Base-by-base conservation (phyloP, 2,329 filamentous ascomycete genomes). In the Cordyceps pruinosa region DNA sequence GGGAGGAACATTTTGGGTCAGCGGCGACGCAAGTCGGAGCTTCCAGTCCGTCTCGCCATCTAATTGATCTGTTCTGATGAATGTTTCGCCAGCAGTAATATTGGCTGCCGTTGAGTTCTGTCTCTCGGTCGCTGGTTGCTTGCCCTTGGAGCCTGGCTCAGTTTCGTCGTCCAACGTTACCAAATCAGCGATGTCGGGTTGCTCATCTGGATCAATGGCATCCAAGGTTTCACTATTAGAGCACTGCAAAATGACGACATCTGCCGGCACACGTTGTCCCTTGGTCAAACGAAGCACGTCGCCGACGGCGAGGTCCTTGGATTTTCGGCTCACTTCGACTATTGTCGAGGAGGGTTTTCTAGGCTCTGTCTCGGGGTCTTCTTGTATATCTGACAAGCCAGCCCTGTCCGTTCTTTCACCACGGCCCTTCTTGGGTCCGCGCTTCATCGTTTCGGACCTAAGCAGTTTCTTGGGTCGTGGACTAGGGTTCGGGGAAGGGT, bases 1-100 rank as follows among this genome's bases (percentile, higher is more conserved):
- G 1, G 86, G 74, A 0, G 85, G 73, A 21, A 99, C 75, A n/a
- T 77, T 81, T 67, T 99, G 94, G 1, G 92, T 93, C 26, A 97
- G 73, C 0, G 89, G 84, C 13, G 91, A 94, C 1, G 94, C 91
- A 35, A 97, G 73, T 30, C 95, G 86, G 57, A 99, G 77, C 73
- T 99, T 99, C 95, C 94, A 99, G 68, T 99, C 94, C 0, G 94
- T 99, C 74, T 99, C 94, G 64, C 94, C 94, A 66, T 99, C 94
- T 10, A 99, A 80, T 69, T 99, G 94, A 71, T 99, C 94, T 2
- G 95, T 99, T 59, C 94, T 84, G 67, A 99, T 97, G 66, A 99
- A 99, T 0, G 93, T 93, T 72, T 99, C 95, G 28, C 91, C 91
- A 26, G 79, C 78, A n/a, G 80, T 73, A 19, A 73, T 72, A 48